These are phyloP conservation scores for Cyberlindnera galapagoensis DNA, from an alignment of 805 yeast species.

Conservation along the genomic window DNA sequence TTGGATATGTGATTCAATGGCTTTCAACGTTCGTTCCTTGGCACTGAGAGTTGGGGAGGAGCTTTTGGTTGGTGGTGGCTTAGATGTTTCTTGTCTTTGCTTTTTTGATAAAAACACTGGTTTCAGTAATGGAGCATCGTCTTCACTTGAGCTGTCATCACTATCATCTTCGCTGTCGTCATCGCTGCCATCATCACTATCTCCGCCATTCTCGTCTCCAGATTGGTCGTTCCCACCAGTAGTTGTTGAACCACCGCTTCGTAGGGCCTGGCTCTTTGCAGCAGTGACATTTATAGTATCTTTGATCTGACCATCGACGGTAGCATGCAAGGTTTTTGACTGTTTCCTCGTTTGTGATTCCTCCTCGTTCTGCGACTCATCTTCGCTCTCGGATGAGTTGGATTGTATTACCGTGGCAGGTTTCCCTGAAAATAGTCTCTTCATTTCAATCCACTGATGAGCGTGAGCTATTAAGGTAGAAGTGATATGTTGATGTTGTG, in stretches of 20 bases:
- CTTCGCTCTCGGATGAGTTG: conserved; percentile 3
- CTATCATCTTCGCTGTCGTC: conserved; percentile 8
- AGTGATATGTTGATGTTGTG: no score
- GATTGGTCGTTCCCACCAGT: conserved; percentile 19
- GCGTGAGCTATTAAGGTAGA: no score
- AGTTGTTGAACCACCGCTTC: background rate
- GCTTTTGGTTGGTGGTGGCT: background rate
- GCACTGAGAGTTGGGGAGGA: conserved; percentile 20
- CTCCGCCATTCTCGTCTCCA: conserved; percentile 9
- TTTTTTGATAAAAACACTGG: conserved; percentile 22
- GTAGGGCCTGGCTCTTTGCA: background rate
- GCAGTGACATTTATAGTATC: no score
- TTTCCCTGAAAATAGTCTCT: conserved; percentile 14
- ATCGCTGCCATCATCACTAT: conserved; percentile 9
- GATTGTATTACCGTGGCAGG: conserved; percentile 4
- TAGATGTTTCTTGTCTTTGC: conserved; percentile 4
- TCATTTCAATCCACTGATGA: no score
- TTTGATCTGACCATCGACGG: no score
- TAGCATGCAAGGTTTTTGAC: no score
- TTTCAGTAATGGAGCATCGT: conserved; percentile 14
- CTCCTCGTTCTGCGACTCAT: conserved; percentile 6
- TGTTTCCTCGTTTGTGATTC: no score
- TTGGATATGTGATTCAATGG: conserved; percentile 20
- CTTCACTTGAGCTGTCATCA: conserved; percentile 9
- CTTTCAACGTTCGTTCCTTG: conserved; percentile 22